Percentiles rank a stretch among this genome's conserved stretches.
phyloP scores from a whole-genome alignment of 1,284 basidiomycete species.

The Ceratobasidium sp. region DNA sequence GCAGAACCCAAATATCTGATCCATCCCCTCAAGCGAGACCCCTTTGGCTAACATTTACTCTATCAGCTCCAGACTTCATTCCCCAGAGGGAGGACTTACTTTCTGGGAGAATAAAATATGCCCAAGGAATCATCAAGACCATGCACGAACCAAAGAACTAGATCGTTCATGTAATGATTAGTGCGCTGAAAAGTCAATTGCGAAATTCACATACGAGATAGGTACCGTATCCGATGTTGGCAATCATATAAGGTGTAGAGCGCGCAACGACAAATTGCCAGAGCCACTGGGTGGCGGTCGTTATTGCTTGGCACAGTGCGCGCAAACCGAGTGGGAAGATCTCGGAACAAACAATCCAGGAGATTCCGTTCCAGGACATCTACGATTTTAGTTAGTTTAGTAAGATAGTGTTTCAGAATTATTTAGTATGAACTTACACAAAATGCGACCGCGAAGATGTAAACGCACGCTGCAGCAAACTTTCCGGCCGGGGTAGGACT shows the following conservation, averaged over 20 bases:
- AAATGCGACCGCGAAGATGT: constrained; percentile 56
- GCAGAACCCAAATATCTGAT: constrained; percentile 26
- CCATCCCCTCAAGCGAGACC: constrained; percentile 35
- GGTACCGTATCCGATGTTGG: constrained; percentile 36
- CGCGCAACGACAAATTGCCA: constrained; percentile 58
- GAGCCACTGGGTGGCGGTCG: constrained; percentile 57
- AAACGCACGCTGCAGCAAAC: constrained; percentile 54
- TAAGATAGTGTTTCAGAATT: too few species aligned
- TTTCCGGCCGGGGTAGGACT: constrained; percentile 47
- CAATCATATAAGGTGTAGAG: constrained; percentile 57
- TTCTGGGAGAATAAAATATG: constrained; percentile 36
- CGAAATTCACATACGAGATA: constrained; percentile 24
- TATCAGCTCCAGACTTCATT: too few species aligned
- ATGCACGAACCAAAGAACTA: constrained; percentile 44
- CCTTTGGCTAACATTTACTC: constrained; percentile 28
- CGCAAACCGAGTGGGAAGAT: constrained; percentile 60
- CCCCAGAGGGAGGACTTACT: constrained; percentile 3
- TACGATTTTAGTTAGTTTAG: background rate
- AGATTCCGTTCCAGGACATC: constrained; percentile 53
- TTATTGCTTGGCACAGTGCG: constrained; percentile 57
- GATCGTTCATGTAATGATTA: too few species aligned
- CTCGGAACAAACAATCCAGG: constrained; percentile 54
- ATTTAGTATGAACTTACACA: constrained; percentile 48
- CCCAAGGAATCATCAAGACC: constrained; percentile 44
- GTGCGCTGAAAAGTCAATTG: too few species aligned